Evolutionary conservation across 768 basidiomycete species (phyloP).

Genomic region (Sporobolomyces roseus): DNA sequence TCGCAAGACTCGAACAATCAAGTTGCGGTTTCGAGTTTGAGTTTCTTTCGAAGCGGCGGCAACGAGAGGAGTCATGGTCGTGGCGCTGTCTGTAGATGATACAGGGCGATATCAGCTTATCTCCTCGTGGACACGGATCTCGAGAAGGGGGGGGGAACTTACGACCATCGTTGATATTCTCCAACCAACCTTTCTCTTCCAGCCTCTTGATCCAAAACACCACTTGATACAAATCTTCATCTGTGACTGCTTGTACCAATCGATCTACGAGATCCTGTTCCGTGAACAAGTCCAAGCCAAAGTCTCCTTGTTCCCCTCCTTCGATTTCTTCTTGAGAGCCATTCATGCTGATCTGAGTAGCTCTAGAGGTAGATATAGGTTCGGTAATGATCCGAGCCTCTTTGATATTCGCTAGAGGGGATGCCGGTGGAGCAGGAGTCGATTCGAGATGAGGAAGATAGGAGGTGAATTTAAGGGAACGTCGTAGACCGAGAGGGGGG

Average conservation of each 20-base stretch:
- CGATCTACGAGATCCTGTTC: conserved; percentile 24
- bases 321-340: not conserved
- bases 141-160: not conserved
- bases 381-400: too few species aligned
- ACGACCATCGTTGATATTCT: conserved; percentile 13
- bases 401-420: too few species aligned
- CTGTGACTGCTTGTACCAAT: not conserved
- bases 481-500: too few species aligned
- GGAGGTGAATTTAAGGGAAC: too few species aligned
- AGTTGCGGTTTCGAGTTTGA: not conserved
- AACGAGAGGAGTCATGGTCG: conserved; percentile 9
- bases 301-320: not conserved
- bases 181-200: not conserved
- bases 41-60: not conserved
- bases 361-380: too few species aligned
- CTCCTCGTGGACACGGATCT: too few species aligned
- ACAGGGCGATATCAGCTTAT: not conserved
- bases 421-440: too few species aligned
- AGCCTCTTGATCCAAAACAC: conserved; percentile 3
- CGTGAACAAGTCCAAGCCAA: conserved; percentile 4
- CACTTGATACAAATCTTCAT: not conserved
- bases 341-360: too few species aligned
- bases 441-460: too few species aligned
- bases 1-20: conserved; percentile 21
- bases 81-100: not conserved